Evolutionary conservation across 495 filamentous ascomycete species (phyloP).

Genomic region (Massariosphaeria phaeospora): DNA sequence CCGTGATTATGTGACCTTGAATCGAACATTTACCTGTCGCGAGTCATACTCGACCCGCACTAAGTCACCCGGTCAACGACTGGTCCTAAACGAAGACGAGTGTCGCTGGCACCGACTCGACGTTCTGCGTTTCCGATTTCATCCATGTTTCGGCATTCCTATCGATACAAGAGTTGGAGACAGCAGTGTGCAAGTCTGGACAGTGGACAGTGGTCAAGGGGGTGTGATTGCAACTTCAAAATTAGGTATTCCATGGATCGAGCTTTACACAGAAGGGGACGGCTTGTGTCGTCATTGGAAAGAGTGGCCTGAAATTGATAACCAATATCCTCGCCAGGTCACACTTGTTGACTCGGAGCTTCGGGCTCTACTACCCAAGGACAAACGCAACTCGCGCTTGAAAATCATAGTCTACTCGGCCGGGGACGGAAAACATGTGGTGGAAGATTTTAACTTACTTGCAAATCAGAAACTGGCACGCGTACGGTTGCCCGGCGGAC

Average conservation of each 20-base stretch:
- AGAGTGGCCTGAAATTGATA: constrained; percentile 66
- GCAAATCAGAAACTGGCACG: constrained; percentile 59
- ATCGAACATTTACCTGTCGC: constrained; percentile 71
- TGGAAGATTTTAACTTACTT: constrained; percentile 66
- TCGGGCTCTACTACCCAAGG: constrained; percentile 61
- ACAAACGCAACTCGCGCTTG: constrained; percentile 64
- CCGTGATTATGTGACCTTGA: constrained; percentile 74
- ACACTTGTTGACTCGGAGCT: constrained; percentile 71
- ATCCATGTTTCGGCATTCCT: constrained; percentile 84
- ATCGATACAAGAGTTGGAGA: constrained; percentile 65
- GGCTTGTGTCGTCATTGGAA: constrained; percentile 69
- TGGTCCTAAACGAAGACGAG: constrained; percentile 69
- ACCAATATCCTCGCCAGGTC: constrained; percentile 61
- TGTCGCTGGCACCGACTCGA: constrained; percentile 88
- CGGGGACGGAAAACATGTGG: constrained; percentile 62
- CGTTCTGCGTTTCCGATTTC: constrained; percentile 77
- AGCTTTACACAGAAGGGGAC: constrained; percentile 73
- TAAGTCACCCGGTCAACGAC: constrained; percentile 67
- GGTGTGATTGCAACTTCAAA: constrained; percentile 68
- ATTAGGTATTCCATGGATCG: constrained; percentile 74
- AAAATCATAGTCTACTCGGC: constrained; percentile 69
- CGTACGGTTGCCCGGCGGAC: constrained; percentile 70
- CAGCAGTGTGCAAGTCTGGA: constrained; percentile 81
- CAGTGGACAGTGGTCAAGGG: constrained; percentile 69
- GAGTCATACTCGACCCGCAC: constrained; percentile 82